Evolutionary conservation across 2,329 filamentous ascomycete species (phyloP), one percentile per base, ranked within the genome.

Genomic region (Nemania serpens): DNA sequence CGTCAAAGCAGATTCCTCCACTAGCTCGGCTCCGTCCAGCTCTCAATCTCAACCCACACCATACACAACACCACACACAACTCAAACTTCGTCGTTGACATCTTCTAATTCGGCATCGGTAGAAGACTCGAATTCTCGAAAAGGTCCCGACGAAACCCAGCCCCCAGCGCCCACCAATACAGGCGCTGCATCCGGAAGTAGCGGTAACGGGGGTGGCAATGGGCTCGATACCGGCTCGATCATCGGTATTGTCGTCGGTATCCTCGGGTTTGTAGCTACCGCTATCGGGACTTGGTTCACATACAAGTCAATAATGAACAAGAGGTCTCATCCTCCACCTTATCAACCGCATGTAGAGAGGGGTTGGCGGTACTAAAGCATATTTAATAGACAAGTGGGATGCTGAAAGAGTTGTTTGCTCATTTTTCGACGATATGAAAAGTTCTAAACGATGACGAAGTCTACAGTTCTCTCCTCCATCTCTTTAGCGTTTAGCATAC

Each of bases 191-290:
- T 53, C 58, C 2, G 48, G 34, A 7, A 43, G 17, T 5, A 36
- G 37, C 18, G 37, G 43, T 9, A 18, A 45, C 25, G 46, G 37
- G 3, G 29, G 39, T 4, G 20, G 36, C 7, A 53, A 53, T 47
- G 42, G n/a, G 13, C 58, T 61, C 22, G 48, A 42, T 20, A 57
- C 48, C 0, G 42, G 41, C 15, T 53, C 53, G 10, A 57, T 61
- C 12, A 41, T 61, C 22, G 58, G 58, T 18, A 57, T 61, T 10
- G 58, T 61, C 45, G 13, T 61, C n/a, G 58, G 58, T 18, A 18
- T 61, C 42, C 33, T 41, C 12, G 53, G 53, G 10, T 53, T 61
- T 33, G 13, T 61, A 42, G 54, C 43, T 15, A 53, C 58, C 17
- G 58, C 54, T 33, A 58, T 61, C 52, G 53, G 47, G 15, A 51